Conservation (phyloP, 202 grass and related monocot genomes). For the Carex sylvatica region DNA sequence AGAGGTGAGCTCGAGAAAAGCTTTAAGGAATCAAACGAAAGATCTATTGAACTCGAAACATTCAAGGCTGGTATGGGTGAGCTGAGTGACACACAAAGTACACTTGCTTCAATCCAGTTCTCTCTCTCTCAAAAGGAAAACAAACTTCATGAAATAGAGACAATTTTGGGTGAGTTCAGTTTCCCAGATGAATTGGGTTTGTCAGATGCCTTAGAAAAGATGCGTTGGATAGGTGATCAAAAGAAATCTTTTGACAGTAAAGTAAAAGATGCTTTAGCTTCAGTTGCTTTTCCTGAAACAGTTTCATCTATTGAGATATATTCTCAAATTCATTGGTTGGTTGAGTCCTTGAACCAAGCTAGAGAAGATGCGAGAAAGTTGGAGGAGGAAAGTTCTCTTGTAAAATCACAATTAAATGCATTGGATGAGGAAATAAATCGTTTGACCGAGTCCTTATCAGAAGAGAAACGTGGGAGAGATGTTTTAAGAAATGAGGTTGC, state of each 20-base stretch:
- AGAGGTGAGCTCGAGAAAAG: conserved; percentile 64
- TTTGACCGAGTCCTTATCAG: conserved; percentile 54
- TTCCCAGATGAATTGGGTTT: conserved; percentile 62
- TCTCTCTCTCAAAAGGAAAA: conserved; percentile 64
- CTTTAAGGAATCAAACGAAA: conserved; percentile 67
- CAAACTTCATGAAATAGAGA: conserved; percentile 64
- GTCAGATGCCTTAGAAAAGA: conserved; percentile 53
- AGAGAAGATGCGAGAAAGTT: conserved; percentile 52
- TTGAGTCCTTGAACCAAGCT: conserved; percentile 45
- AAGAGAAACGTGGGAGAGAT: conserved; percentile 80
- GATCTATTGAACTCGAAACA: conserved; percentile 55
- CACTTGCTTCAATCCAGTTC: conserved; percentile 57
- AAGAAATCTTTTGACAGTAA: conserved; percentile 62
- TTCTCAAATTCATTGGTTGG: conserved; percentile 78
- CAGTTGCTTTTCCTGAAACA: conserved; percentile 58
- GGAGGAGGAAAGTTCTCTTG: conserved; percentile 54
- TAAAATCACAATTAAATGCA: conserved; percentile 37
- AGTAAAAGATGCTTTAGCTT: conserved; percentile 69
- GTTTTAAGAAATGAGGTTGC: conserved; percentile 65
- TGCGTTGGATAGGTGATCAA: conserved; percentile 82
- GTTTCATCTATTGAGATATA: conserved; percentile 56
- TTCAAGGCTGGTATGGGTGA: conserved; percentile 54
- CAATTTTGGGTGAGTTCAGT: conserved; percentile 45
- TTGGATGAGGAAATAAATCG: conserved; percentile 71
- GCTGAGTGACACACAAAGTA: conserved; percentile 47